Evolutionary conservation across 75 land plant species (phyloP).

Genomic region (Sequoia sempervirens): DNA sequence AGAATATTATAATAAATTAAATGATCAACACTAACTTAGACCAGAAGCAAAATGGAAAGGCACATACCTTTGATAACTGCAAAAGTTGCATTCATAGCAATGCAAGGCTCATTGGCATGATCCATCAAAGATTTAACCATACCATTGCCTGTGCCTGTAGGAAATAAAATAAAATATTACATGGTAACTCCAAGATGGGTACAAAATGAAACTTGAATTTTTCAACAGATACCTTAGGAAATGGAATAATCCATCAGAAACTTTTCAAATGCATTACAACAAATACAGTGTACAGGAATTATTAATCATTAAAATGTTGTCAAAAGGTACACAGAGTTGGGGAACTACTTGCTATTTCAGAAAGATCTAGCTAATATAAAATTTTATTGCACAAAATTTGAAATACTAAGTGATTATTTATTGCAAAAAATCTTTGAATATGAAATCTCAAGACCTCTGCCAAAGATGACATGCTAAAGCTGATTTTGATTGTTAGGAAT

Average conservation of each 20-base stretch:
- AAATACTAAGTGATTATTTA: background rate
- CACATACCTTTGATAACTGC: constrained; percentile 73
- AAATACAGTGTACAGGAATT: background rate
- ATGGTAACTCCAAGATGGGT: background rate
- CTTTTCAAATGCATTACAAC: background rate
- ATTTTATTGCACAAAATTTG: background rate
- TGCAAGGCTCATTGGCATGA: constrained; percentile 60
- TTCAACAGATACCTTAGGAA: background rate
- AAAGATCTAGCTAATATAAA: background rate
- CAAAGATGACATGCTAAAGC: background rate
- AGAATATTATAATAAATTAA: background rate
- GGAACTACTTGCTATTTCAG: background rate
- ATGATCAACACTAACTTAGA: background rate
- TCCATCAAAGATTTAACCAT: constrained; percentile 89
- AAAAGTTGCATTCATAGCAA: constrained; percentile 62
- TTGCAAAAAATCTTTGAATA: background rate
- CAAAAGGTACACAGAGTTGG: background rate
- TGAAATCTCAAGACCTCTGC: background rate
- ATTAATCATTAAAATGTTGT: background rate
- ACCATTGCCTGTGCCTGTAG: constrained; percentile 90
- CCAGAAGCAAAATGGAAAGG: background rate
- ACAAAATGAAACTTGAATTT: background rate
- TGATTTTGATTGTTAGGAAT: background rate
- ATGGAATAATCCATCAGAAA: constrained; percentile 1
- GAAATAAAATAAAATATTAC: background rate